phyloP scores from a whole-genome alignment of 371 early-diverging fungal species.

The Blakeslea trispora region DNA sequence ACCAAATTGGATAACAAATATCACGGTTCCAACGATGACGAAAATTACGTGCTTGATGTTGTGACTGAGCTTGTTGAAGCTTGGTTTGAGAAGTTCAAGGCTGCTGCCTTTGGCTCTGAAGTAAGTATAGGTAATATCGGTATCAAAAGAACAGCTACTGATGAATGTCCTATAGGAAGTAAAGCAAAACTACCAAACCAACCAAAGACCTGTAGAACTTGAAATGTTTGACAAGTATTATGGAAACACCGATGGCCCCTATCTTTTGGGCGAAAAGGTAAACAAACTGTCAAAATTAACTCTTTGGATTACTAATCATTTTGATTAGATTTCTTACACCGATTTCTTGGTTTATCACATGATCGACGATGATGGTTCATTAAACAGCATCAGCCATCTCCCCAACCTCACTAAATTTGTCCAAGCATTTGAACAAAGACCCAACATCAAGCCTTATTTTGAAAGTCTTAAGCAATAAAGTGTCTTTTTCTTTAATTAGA shows the following conservation, averaged over 20 bases:
- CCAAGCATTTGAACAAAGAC: slow-evolving; percentile 25
- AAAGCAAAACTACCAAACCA: background rate
- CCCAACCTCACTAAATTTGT: slow-evolving; percentile 28
- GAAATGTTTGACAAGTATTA: slow-evolving; percentile 20
- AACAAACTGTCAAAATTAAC: too few species aligned
- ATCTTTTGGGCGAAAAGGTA: slow-evolving; percentile 24
- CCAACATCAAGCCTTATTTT: slow-evolving; percentile 23
- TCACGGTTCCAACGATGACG: slow-evolving; percentile 22
- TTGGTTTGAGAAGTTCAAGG: slow-evolving; percentile 6
- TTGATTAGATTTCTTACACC: slow-evolving; percentile 21
- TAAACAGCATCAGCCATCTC: slow-evolving; percentile 4
- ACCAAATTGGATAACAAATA: slow-evolving; percentile 27
- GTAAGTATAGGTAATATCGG: slow-evolving; percentile 7
- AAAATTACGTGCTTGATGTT: slow-evolving; percentile 19
- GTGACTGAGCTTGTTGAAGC: slow-evolving; percentile 13
- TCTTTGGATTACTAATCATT: slow-evolving; percentile 1
- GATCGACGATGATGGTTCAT: slow-evolving; percentile 18
- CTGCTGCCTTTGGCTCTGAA: background rate
- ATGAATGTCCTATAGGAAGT: background rate
- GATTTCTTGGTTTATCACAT: slow-evolving; percentile 33
- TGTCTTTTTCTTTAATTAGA: slow-evolving; percentile 1
- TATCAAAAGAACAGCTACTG: background rate
- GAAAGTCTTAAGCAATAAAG: slow-evolving; percentile 1
- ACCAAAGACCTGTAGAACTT: slow-evolving; percentile 8
- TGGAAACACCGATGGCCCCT: slow-evolving; percentile 24